Evolutionary conservation across 331 rosid genomes (phyloP).

Genomic region (Phaseolus coccineus): DNA sequence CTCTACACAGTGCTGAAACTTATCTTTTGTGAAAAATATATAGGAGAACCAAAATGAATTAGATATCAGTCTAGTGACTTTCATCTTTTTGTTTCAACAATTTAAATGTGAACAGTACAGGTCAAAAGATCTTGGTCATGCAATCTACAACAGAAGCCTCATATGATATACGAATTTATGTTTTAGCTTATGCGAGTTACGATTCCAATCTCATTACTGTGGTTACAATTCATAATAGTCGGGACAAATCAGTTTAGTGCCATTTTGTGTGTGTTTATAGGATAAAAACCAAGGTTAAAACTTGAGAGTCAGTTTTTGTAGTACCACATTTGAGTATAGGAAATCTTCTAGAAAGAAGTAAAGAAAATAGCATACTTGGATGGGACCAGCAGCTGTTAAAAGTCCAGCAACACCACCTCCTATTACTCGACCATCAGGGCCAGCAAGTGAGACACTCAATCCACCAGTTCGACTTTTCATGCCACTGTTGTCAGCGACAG

Average conservation of each 20-base stretch:
- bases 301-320: not conserved
- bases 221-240: not conserved
- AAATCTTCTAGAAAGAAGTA: not conserved
- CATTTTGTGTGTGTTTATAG: not conserved
- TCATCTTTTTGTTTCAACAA: not conserved
- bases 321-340: not conserved
- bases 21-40: not conserved
- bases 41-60: not conserved
- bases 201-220: not conserved
- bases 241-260: not conserved
- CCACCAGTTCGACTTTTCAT: conserved; percentile 65
- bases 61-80: not conserved
- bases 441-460: conserved; percentile 76
- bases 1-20: not conserved
- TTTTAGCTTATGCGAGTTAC: conserved; percentile 25
- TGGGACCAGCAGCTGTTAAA: conserved; percentile 78
- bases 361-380: conserved; percentile 58
- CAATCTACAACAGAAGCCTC: not conserved
- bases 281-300: not conserved
- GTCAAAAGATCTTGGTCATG: not conserved
- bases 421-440: conserved; percentile 76
- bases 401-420: conserved; percentile 88
- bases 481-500: conserved; percentile 50
- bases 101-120: not conserved
- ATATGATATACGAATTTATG: not conserved